These are phyloP conservation scores for Pulveroboletus sp. DNA, from an alignment of 768 basidiomycete species.

Conservation along the genomic window DNA sequence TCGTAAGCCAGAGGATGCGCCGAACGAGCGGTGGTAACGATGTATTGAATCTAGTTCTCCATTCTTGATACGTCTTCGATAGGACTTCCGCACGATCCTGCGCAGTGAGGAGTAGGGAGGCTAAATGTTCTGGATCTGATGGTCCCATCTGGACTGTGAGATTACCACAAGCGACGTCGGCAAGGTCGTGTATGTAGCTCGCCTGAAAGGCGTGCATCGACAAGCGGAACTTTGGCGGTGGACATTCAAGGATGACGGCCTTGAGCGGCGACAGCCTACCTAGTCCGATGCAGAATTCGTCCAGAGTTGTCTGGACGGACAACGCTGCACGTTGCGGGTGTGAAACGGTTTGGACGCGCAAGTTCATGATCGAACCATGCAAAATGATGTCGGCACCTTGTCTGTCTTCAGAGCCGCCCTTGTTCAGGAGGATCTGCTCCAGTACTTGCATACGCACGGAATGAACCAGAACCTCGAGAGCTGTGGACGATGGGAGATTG, in stretches of 20 bases:
- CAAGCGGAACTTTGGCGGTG: constrained; percentile 20
- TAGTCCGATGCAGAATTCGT: constrained; percentile 17
- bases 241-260: background rate
- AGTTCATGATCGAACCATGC: constrained; percentile 12
- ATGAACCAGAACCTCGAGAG: constrained; percentile 43
- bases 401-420: constrained; percentile 1
- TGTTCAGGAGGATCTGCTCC: constrained; percentile 39
- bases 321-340: background rate
- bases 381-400: constrained; percentile 18
- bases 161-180: constrained; percentile 20
- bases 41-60: constrained; percentile 27
- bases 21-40: constrained; percentile 41
- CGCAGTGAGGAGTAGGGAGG: constrained; percentile 10
- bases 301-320: constrained; percentile 8
- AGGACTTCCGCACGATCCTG: constrained; percentile 14
- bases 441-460: constrained; percentile 39
- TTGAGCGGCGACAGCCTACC: constrained; percentile 3
- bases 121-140: constrained; percentile 28
- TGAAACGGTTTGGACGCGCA: constrained; percentile 13
- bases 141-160: constrained; percentile 27
- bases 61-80: constrained; percentile 24
- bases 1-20: constrained; percentile 49
- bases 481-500: constrained; percentile 13
- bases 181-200: constrained; percentile 1
- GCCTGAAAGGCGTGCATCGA: constrained; percentile 19